Evolutionary conservation across 2,329 filamentous ascomycete genomes (phyloP), one percentile per base, ranked within the genome.

Genomic region (Talaromyces rugulosus): DNA sequence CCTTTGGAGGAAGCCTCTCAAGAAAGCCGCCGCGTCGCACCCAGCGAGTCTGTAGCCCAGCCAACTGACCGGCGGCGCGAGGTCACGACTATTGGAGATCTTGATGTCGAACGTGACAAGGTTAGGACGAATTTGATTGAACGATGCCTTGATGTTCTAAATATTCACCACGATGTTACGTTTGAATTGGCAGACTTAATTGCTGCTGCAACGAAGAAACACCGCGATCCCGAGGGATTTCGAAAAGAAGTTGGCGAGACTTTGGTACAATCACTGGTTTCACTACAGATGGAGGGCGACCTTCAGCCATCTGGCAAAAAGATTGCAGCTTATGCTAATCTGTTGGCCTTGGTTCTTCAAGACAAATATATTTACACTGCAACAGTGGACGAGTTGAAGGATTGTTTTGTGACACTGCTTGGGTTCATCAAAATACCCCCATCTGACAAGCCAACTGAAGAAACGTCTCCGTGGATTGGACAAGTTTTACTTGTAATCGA

Each of bases 161-260:
- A 94, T 72, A 88, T 89, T 42, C 93, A 98, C 68, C 89, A 93
- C 14, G 88, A 91, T 67, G 87, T 94, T 11, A 96, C 95, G 0
- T 95, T 97, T 68, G 94, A 98, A 71, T 82, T 99, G 54, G 87
- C 92, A 0, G 93, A 97, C 69, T 82, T 99, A 23, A 93, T 99
- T 60, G 85, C 85, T 42, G 87, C 89, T 3, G 88, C 92, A 28
- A 85, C 86, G 8, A 78, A 81, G 33, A 88, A 86, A 70, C 89
- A 78, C 67, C 84, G 72, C 70, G 87, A 84, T 72, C 85, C 75
- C 66, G 83, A 75, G 67, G 83, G 75, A 70, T 83, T 70, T 77
- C 84, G 89, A 47, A 85, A 87, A 64, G 90, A 95, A 60, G 89
- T 96, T 67, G 92, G 91, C 16, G 86, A 89, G 57, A 96, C 92